These are phyloP conservation scores for Termitomyces sp. DNA, from an alignment of 768 basidiomycete genomes.

Conservation along the genomic window DNA sequence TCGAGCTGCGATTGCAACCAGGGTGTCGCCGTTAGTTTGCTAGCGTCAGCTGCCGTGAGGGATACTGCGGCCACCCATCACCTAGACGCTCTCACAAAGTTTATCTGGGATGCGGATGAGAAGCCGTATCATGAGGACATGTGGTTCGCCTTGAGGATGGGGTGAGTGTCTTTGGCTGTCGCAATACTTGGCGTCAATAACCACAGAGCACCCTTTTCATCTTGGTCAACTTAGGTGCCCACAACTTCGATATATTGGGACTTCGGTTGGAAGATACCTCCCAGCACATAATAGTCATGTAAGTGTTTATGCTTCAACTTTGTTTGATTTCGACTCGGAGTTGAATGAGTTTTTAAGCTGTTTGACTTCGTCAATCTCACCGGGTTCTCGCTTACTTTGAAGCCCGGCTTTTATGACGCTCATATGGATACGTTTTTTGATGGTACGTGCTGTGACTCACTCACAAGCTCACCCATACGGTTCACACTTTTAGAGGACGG, in stretches of 20 bases:
- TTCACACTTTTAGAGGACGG: constrained; percentile 36
- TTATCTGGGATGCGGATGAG: constrained; percentile 72
- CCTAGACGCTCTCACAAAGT: constrained; percentile 61
- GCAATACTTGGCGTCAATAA: constrained; percentile 2
- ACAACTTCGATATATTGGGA: constrained; percentile 55
- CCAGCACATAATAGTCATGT: constrained; percentile 61
- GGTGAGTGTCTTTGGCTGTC: constrained; percentile 33
- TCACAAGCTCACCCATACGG: not conserved
- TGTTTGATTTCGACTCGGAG: not conserved
- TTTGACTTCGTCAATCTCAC: constrained; percentile 63
- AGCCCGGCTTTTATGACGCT: constrained; percentile 58
- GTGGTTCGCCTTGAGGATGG: constrained; percentile 70
- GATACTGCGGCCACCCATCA: constrained; percentile 39
- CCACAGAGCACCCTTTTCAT: not conserved
- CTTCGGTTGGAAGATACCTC: constrained; percentile 55
- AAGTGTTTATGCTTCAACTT: constrained; percentile 19
- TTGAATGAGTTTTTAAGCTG: constrained; percentile 34
- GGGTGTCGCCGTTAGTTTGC: constrained; percentile 25
- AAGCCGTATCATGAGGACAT: constrained; percentile 64
- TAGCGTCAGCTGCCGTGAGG: constrained; percentile 48
- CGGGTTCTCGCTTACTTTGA: constrained; percentile 59
- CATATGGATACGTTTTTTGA: constrained; percentile 51
- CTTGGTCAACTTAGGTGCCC: constrained; percentile 46
- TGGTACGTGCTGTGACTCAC: constrained; percentile 32
- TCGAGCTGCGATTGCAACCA: constrained; percentile 19